Evolutionary conservation across 345 rosid genomes (phyloP), one percentile per base, ranked within the genome.

Genomic region (Salix suchowensis): DNA sequence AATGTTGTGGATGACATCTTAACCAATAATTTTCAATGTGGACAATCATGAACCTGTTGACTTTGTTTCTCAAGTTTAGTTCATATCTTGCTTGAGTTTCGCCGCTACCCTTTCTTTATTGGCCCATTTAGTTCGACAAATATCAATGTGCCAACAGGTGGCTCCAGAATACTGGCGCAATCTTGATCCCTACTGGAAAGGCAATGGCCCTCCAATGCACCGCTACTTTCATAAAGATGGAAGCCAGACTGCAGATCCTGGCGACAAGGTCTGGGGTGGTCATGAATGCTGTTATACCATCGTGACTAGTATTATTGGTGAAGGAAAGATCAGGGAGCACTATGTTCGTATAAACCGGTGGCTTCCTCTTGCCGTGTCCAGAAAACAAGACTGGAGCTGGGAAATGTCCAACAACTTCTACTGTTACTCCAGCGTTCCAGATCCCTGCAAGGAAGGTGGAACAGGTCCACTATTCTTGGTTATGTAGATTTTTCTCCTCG

Each of bases 301-400:
- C 0, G 82, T 90, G 23, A 89, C 90, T 6, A 82, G 90, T 67
- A n/a, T 81, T 19, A 32, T 82, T 23, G 88, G 82, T 40, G 84
- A 83, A 40, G 90, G 87, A 70, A 77, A 77, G 68, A 83, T 86
- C 60, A 80, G 91, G 87, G 77, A 82, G 82, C 90, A 90, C 71
- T 87, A 87, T 66, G 90, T 88, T 48, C 74, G 91, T 79, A 87
- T 90, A 79, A 90, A 90, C 84, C 81, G 87, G 62, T 86, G 89
- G 93, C 87, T 86, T 10, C 77, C 28, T 11, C 46, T 90, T 84
- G 71, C 46, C 0, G 68, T 90, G 23, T 80, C 60, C 4, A 82
- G 93, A 83, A 90, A 86, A 70, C 85, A 80, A 72, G 93, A 90
- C 73, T 90, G 93, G 91, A 84, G 91, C 84, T 88, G 90, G 93